Conservation (phyloP, 495 filamentous ascomycete species). For the Coniosporium apollinis region DNA sequence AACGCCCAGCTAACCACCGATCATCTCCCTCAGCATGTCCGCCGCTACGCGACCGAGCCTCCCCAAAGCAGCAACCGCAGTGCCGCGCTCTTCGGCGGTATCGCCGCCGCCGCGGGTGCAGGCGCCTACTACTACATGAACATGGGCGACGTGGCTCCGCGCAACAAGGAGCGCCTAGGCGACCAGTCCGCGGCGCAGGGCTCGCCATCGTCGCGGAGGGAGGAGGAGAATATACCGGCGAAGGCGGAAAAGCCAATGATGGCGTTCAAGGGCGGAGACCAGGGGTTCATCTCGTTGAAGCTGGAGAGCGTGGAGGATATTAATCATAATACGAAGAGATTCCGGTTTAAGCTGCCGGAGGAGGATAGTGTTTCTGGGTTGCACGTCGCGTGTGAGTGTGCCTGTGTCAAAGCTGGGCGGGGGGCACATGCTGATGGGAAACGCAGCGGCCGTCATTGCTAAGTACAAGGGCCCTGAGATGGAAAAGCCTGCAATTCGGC, state of each 20-base stretch:
- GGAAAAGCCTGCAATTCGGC: conserved; percentile 71
- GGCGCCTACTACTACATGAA: conserved; percentile 16
- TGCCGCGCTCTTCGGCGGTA: conserved; percentile 8
- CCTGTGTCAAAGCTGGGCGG: too few species aligned
- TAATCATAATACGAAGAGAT: conserved; percentile 79
- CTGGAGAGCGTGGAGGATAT: conserved; percentile 59
- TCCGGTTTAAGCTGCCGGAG: conserved; percentile 73
- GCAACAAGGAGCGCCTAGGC: conserved; percentile 1
- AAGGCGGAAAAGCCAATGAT: conserved; percentile 21
- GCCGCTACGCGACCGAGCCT: conserved; percentile 24
- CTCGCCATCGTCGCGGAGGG: conserved; percentile 7
- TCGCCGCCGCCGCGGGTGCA: conserved; percentile 13
- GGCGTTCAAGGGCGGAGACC: conserved; percentile 68
- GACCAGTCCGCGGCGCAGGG: conserved; percentile 3
- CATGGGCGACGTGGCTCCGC: conserved; percentile 3
- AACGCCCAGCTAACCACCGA: too few species aligned
- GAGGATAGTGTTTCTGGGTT: conserved; percentile 70
- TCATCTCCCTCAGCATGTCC: conserved; percentile 21
- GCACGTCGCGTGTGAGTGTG: conserved; percentile 46
- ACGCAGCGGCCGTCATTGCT: conserved; percentile 57
- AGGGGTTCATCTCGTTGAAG: conserved; percentile 68
- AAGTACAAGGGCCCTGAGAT: conserved; percentile 64
- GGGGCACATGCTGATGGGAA: too few species aligned
- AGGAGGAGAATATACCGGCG: conserved; percentile 12
- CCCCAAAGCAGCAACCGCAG: conserved; percentile 9